Base-by-base conservation (phyloP, 1,284 basidiomycete genomes). In the Wolfiporia cocos region DNA sequence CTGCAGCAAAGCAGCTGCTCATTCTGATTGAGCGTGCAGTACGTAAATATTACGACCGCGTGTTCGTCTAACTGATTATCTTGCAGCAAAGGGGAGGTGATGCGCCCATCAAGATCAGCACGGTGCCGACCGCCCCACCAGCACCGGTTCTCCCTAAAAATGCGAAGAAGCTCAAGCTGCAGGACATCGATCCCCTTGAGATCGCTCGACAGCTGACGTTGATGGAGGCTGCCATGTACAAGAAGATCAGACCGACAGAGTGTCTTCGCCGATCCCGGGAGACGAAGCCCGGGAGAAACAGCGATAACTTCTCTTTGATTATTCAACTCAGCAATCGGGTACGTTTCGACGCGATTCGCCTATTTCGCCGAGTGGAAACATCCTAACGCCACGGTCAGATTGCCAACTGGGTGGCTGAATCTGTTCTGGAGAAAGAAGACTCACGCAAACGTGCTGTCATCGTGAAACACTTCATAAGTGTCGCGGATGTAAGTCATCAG, bases 381-480 rank as follows among this genome's bases (percentile, higher is more conserved):
- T 21, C 10, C 36, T 51, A 32, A 31, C 5, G 3, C 6, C 18
- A 6, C 11, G 4, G 17, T 11, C 23, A 88, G 87, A 86, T 91
- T 56, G 86, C 93, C 2, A 85, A 92, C 49, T 99, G 96, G 93
- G 94, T 99, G 2, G 87, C 91, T 2, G 92, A 96, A 53, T 78
- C 82, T 6, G 85, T 99, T 22, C 71, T 99, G 21, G 75, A 71
- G 42, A 85, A 91, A 52, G 86, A 90, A 49, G 94, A 98, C 58
- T 81, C 89, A 7, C 84, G 86, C 59, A 86, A 83, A 61, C 80
- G 95, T 15, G 88, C 91, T 4, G 66, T 69, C 18, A 66, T 87
- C 37, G 76, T 99, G 46, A 97, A 95, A 61, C 90, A 96, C 49
- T 89, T 97, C 54, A 95, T 99, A 62, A 78, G 76, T 49, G 77